Evolutionary conservation across 1,139 yeast species (phyloP).

Genomic region (Hansenula lynferdii): DNA sequence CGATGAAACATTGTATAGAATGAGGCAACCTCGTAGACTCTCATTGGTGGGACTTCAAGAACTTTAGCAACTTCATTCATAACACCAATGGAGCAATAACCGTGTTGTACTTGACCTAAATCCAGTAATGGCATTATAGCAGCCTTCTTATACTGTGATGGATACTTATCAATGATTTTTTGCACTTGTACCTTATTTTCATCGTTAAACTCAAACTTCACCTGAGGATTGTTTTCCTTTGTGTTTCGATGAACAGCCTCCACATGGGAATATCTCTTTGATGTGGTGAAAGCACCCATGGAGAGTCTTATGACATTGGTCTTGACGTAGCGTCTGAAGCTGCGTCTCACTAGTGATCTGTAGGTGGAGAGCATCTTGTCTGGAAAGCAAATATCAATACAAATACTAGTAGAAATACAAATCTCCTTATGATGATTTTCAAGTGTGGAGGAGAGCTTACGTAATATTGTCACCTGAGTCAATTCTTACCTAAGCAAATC

Average conservation of each 20-base stretch:
- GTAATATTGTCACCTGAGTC: too few species aligned
- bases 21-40: slow-evolving; percentile 91
- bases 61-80: slow-evolving; percentile 90
- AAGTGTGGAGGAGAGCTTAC: too few species aligned
- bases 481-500: too few species aligned
- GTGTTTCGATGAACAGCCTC: slow-evolving; percentile 65
- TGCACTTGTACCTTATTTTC: slow-evolving; percentile 69
- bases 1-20: slow-evolving; percentile 92
- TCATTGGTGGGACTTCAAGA: slow-evolving; percentile 91
- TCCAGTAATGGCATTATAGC: slow-evolving; percentile 88
- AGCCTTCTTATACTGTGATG: slow-evolving; percentile 81
- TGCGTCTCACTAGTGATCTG: background rate
- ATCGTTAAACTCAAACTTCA: slow-evolving; percentile 71
- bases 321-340: background rate
- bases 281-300: background rate
- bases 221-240: slow-evolving; percentile 58
- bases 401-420: too few species aligned
- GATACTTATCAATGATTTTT: slow-evolving; percentile 73
- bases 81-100: slow-evolving; percentile 83
- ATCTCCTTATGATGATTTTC: too few species aligned
- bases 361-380: background rate
- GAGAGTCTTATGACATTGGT: background rate
- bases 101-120: slow-evolving; percentile 84
- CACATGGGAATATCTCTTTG: slow-evolving; percentile 26
- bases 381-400: too few species aligned